Base-by-base conservation (phyloP, 306 rosid genomes). In the Cyclanthera cordifolia region DNA sequence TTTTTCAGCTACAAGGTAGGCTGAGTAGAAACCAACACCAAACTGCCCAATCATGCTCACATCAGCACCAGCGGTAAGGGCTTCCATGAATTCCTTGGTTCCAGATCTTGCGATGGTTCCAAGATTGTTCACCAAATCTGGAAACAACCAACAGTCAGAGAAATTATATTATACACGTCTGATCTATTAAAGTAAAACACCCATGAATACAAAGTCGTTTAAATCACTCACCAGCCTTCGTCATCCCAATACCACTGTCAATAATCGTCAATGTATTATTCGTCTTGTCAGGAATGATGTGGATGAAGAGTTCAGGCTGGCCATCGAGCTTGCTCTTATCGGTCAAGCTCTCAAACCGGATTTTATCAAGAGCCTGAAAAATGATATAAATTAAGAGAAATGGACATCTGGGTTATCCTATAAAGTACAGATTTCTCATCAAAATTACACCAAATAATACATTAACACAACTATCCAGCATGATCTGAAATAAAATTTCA, bases 21-120 rank as follows among this genome's bases (percentile, higher is more conserved):
- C 90, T 0, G 97, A 91, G 77, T 91, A 91, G 83, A 91, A 91
- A n/a, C 97, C 96, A 63, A 91, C 97, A 78, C 97, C 97, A 15
- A 91, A 91, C 76, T 89, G 97, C 0, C 97, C 97, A 0, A 91
- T 91, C 97, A 91, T 91, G 84, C 97, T 91, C 46, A 91, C 97
- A 75, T 91, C 97, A 65, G 97, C 95, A 65, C 97, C 97, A 46
- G 97, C 96, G n/a, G 97, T 88, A 66, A 91, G 48, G 23, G 97
- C 97, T 77, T 91, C 97, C 97, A 87, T 89, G 82, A 91, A 91
- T 67, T 91, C 96, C 84, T 91, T 91, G 79, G 97, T 91, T 1
- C 97, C 97, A 25, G 97, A 91, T 85, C 97, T 81, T 4, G 97
- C 97, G 72, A 91, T 89, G n/a, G 97, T 91, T 58, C 97, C 97